Percentiles rank a stretch among this genome's conserved stretches.
phyloP scores from a whole-genome alignment of 2,329 filamentous ascomycete species.

The Metarhizium robertsii region DNA sequence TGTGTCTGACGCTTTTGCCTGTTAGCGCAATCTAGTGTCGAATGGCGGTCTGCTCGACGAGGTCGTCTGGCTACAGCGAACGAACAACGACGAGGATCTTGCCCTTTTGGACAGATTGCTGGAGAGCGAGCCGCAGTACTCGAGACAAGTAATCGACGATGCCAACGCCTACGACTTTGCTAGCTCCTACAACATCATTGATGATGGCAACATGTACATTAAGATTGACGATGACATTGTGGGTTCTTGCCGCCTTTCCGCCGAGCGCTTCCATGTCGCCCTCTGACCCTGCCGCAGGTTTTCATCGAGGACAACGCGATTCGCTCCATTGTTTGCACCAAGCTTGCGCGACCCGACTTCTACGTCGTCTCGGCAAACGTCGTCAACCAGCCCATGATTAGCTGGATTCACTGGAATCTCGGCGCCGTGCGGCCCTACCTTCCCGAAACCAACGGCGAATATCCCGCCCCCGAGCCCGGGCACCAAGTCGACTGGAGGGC shows the following conservation, averaged over 20 bases:
- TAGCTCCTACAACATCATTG: conserved; percentile 32
- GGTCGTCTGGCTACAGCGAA: conserved; percentile 33
- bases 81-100: conserved; percentile 26
- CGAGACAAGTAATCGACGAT: conserved; percentile 22
- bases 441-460: conserved; percentile 30
- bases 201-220: conserved; percentile 34
- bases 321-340: conserved; percentile 42
- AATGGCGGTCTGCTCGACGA: conserved; percentile 34
- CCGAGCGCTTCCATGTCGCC: too few species aligned
- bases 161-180: conserved; percentile 24
- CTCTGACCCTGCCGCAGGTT: conserved; percentile 15
- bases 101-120: conserved; percentile 28
- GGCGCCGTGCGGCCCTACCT: conserved; percentile 44
- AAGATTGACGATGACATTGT: conserved; percentile 31
- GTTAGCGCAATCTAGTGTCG: conserved; percentile 29
- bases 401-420: conserved; percentile 43
- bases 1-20: neutral
- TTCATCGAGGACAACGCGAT: conserved; percentile 32
- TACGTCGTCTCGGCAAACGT: conserved; percentile 46
- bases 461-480: conserved; percentile 16
- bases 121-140: conserved; percentile 24
- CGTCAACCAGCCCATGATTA: conserved; percentile 44
- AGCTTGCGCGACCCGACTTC: conserved; percentile 39
- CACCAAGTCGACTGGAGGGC: conserved; percentile 25
- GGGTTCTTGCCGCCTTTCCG: conserved; percentile 10